Evolutionary conservation across 495 filamentous ascomycete species (phyloP).

Genomic region (Daldinia loculata): DNA sequence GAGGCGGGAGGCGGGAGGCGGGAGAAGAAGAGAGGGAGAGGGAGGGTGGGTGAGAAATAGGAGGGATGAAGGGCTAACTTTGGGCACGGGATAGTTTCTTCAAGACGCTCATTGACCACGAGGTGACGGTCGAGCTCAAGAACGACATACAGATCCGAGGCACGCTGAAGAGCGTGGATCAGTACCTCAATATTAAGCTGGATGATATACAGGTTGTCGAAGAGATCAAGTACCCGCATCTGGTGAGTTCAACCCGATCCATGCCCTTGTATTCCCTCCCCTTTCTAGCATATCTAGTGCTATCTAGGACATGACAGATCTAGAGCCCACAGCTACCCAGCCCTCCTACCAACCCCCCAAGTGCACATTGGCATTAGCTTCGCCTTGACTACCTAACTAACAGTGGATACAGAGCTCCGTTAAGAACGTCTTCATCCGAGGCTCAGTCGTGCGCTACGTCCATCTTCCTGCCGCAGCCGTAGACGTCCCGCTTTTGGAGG

Average conservation of each 20-base stretch:
- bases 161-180: constrained; percentile 94
- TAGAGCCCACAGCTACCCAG: no score
- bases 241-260: constrained; percentile 61
- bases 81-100: constrained; percentile 76
- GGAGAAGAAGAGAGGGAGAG: no score
- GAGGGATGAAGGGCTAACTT: constrained; percentile 11
- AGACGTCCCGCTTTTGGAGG: constrained; percentile 89
- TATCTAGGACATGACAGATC: no score
- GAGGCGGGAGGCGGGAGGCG: no score
- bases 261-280: no score
- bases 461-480: constrained; percentile 88
- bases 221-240: constrained; percentile 89
- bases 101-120: constrained; percentile 98
- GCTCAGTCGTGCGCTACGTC: constrained; percentile 95
- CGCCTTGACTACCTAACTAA: no score
- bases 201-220: constrained; percentile 93
- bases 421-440: constrained; percentile 97
- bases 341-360: no score
- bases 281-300: no score
- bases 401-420: constrained; percentile 67
- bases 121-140: constrained; percentile 96
- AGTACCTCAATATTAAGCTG: constrained; percentile 98
- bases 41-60: no score
- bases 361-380: no score
- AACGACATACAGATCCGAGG: constrained; percentile 97